Evolutionary conservation across 495 filamentous ascomycete species (phyloP).

Genomic region (Trichoderma orchidacearum): DNA sequence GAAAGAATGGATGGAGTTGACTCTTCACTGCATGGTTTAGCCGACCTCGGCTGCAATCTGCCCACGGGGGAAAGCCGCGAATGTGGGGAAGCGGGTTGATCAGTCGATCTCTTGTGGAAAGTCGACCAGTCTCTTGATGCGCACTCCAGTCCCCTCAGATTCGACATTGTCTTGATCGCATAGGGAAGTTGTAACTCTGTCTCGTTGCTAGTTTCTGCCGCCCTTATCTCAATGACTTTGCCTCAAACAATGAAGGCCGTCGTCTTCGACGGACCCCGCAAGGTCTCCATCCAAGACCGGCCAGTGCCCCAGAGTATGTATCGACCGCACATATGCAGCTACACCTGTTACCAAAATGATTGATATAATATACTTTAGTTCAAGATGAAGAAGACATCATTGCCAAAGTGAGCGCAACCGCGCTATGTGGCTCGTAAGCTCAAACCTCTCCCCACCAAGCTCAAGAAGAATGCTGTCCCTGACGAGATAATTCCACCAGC

Average conservation of each 20-base stretch:
- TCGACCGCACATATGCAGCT: not conserved
- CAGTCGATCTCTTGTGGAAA: too few relatives aligned
- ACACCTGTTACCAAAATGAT: constrained; percentile 10
- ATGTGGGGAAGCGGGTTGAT: too few relatives aligned
- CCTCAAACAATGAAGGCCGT: constrained; percentile 49
- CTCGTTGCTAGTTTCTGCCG: not conserved
- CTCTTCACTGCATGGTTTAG: too few relatives aligned
- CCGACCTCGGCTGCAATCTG: too few relatives aligned
- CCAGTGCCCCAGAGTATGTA: constrained; percentile 41
- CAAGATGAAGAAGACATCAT: constrained; percentile 63
- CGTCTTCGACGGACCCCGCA: constrained; percentile 50
- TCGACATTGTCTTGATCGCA: too few relatives aligned
- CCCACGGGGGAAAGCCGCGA: too few relatives aligned
- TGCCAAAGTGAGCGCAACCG: constrained; percentile 74
- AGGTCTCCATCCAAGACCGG: constrained; percentile 49
- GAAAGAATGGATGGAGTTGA: too few relatives aligned
- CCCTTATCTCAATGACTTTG: not conserved
- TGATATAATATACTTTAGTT: constrained; percentile 32
- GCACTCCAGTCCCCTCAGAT: too few relatives aligned
- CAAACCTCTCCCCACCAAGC: not conserved
- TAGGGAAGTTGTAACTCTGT: not conserved
- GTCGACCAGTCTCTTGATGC: too few relatives aligned
- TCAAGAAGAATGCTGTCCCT: not conserved
- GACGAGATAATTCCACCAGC: constrained; percentile 24
- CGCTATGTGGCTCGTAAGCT: constrained; percentile 81